Percentiles rank a stretch among this genome's conserved stretches.
Conservation (phyloP, 345 rosid species). For the Leavenworthia alabamica region DNA sequence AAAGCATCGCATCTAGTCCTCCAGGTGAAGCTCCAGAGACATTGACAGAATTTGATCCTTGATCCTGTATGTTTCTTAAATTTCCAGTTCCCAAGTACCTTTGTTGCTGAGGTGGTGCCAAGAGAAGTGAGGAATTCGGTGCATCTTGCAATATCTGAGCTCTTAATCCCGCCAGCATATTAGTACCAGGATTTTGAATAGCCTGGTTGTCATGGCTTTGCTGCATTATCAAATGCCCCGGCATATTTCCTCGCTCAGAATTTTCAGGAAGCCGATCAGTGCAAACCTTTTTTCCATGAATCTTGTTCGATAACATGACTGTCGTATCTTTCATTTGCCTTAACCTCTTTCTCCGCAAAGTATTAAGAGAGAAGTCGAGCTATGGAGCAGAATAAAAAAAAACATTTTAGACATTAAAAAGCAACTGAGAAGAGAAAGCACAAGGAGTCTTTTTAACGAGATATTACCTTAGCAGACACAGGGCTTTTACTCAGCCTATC, state of each 20-base stretch:
- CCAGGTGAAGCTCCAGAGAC: conserved; percentile 51
- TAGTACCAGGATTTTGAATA: conserved; percentile 52
- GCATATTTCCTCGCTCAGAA: conserved; percentile 47
- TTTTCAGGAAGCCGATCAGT: conserved; percentile 63
- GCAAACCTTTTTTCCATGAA: conserved; percentile 72
- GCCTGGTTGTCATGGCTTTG: conserved; percentile 51
- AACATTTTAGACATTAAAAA: conserved; percentile 16
- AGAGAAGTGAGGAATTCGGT: conserved; percentile 40
- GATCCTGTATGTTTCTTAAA: conserved; percentile 59
- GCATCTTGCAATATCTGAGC: conserved; percentile 57
- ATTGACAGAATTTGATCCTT: conserved; percentile 43
- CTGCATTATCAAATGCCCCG: conserved; percentile 49
- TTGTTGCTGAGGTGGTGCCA: conserved; percentile 49
- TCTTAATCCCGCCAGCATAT: conserved; percentile 42
- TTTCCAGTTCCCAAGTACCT: conserved; percentile 49
- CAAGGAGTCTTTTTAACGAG: neutral
- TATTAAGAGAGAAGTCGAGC: conserved; percentile 65
- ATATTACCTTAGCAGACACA: conserved; percentile 54
- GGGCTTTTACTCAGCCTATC: conserved; percentile 62
- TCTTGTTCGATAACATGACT: conserved; percentile 50
- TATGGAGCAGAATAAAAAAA: conserved; percentile 35
- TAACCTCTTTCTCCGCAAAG: conserved; percentile 63
- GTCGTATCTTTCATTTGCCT: conserved; percentile 60
- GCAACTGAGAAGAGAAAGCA: conserved; percentile 17
- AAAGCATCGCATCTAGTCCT: conserved; percentile 60